Base-by-base conservation (phyloP, 768 basidiomycete genomes). In the Xanthoconium purpureum region DNA sequence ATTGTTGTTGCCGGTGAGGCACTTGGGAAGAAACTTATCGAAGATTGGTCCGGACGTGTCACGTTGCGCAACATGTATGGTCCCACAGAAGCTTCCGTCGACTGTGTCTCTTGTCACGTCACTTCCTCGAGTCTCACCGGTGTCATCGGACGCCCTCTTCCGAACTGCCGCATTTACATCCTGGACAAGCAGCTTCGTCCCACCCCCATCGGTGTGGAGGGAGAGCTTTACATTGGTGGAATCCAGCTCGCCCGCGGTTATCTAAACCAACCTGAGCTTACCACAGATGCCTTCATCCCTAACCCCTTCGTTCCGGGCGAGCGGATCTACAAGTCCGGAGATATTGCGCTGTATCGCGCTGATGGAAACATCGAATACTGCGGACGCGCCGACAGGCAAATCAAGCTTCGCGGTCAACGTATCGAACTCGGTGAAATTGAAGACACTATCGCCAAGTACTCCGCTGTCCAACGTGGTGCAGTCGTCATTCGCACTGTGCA, bases 381-480 rank as follows among this genome's bases (percentile, higher is more conserved):
- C 40, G 72, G 71, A 38, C 70, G 72, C 29, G 61, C 62, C 15
- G 72, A 73, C 63, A 62, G 71, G 37, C 71, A 73, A 42, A 65
- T 73, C 53, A 73, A 73, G 56, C 61, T 73, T 54, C 67, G 69
- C 8, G 71, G 72, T 29, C 67, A 65, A 28, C 69, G 72, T 28
- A 66, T 73, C n/a, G 71, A 73, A 42, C 66, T 69, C 13, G 67
- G 69, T 14, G 71, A 73, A 55, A 64, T 73, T 15, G 71, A 73
- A 59, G 63, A 65, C 40, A 68, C 69, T 1, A 69, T 70, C 14
- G 58, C 58, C 47, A 71, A 69, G 44, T 65, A 59, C 40, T 35
- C 60, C 3, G 35, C 42, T n/a, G 62, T 67, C 9, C 58, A 59
- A 46, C 61, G 65, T 10, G 60, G 55, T 29, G 66, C 62, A 5